Evolutionary conservation across 179 eudicot genomes (phyloP).

Genomic region (Actinidia chinensis): DNA sequence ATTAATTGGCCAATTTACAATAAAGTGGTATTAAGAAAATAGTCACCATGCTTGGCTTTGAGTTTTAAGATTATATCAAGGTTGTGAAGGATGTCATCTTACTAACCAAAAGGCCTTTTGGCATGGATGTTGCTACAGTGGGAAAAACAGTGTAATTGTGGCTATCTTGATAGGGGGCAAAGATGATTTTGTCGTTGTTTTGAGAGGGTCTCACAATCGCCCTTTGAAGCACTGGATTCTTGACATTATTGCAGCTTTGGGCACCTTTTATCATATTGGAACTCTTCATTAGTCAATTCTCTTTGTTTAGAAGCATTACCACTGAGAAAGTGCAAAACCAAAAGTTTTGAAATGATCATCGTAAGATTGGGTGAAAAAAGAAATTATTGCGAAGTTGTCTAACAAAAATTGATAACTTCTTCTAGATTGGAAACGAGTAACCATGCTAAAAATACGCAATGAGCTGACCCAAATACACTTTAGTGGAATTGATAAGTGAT

Average conservation of each 20-base stretch:
- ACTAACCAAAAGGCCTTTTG: background rate
- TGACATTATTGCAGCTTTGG: background rate
- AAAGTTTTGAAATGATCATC: background rate
- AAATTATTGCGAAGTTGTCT: background rate
- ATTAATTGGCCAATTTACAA: no score
- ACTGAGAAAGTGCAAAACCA: background rate
- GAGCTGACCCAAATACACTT: background rate
- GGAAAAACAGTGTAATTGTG: constrained; percentile 9
- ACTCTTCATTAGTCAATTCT: background rate
- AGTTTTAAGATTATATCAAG: no score
- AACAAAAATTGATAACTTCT: background rate
- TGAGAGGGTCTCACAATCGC: background rate
- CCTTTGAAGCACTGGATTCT: constrained; percentile 5
- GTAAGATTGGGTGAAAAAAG: background rate
- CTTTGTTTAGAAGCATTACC: constrained; percentile 17
- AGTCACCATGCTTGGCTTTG: no score
- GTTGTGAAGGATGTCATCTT: background rate
- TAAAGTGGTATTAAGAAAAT: no score
- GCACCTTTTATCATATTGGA: constrained; percentile 11
- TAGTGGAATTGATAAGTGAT: background rate
- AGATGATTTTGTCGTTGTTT: no score
- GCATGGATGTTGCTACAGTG: background rate
- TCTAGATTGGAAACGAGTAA: background rate
- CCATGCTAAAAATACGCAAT: background rate
- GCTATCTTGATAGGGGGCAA: background rate